Conservation (phyloP, 1,284 basidiomycete species). For the Mrakiaceae sp. region DNA sequence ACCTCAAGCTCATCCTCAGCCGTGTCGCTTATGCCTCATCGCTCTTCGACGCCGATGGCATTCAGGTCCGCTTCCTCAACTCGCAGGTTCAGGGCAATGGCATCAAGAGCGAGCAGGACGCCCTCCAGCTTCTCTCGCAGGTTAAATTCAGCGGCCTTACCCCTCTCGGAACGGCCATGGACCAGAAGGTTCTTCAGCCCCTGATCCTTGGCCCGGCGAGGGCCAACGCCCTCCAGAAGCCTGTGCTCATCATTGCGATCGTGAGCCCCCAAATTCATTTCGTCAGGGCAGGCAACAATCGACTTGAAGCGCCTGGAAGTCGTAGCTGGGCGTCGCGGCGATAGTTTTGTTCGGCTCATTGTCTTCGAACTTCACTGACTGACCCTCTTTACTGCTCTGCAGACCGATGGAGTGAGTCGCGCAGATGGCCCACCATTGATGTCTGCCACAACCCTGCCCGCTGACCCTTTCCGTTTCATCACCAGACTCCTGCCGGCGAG, state of each 20-base stretch:
- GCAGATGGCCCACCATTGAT: neutral
- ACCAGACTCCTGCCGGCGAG: slow-evolving; percentile 35
- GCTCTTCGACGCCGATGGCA: slow-evolving; percentile 39
- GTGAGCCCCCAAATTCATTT: neutral
- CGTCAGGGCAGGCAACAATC: neutral
- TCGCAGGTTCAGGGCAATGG: slow-evolving; percentile 36
- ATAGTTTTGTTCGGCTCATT: neutral
- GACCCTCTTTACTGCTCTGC: neutral
- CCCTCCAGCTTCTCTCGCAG: slow-evolving; percentile 33
- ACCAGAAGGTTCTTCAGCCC: slow-evolving; percentile 38
- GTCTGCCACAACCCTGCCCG: neutral
- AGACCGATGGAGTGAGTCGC: slow-evolving; percentile 1
- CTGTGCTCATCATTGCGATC: slow-evolving; percentile 34
- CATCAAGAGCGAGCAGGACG: slow-evolving; percentile 35
- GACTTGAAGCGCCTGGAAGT: neutral
- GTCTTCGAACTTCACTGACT: neutral
- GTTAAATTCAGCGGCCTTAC: slow-evolving; percentile 35
- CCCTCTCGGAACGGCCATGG: slow-evolving; percentile 34
- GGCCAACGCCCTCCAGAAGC: slow-evolving; percentile 35
- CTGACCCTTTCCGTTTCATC: slow-evolving; percentile 23
- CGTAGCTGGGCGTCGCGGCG: neutral
- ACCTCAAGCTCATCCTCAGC: slow-evolving; percentile 29
- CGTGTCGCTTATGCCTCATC: slow-evolving; percentile 35
- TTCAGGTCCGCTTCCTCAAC: slow-evolving; percentile 40
- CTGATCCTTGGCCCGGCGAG: slow-evolving; percentile 36